Evolutionary conservation across 345 rosid species (phyloP).

Genomic region (Erysimum cheiranthoides): DNA sequence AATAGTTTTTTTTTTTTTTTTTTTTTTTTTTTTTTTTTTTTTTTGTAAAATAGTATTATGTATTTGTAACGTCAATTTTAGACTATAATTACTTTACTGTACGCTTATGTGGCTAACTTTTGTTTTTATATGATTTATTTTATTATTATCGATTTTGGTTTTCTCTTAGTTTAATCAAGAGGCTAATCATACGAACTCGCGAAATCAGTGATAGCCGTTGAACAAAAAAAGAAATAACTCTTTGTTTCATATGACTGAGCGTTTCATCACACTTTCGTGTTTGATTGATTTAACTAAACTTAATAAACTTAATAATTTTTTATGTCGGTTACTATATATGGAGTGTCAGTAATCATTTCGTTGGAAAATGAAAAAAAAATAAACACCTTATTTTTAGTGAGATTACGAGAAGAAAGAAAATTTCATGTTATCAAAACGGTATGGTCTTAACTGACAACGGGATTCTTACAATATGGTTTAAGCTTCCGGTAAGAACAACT

Average conservation of each 20-base stretch:
- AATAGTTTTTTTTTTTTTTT: no score
- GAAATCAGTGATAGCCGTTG: not conserved
- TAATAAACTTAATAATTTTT: no score
- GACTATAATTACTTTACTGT: not conserved
- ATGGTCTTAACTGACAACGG: slow-evolving; percentile 62
- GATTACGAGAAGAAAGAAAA: not conserved
- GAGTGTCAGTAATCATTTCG: no score
- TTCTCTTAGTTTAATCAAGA: no score
- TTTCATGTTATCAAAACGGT: slow-evolving; percentile 6
- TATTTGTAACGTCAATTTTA: not conserved
- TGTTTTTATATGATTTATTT: no score
- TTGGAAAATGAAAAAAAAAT: not conserved
- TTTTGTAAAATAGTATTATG: not conserved
- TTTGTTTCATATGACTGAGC: no score
- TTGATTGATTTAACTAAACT: no score
- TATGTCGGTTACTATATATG: no score
- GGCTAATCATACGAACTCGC: no score
- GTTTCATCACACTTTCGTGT: no score
- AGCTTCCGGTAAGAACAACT: slow-evolving; percentile 70
- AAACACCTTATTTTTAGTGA: not conserved
- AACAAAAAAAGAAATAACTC: not conserved
- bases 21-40: no score
- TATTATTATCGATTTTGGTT: no score
- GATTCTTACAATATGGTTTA: slow-evolving; percentile 69
- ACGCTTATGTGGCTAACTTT: not conserved